phyloP scores from a whole-genome alignment of 1,284 basidiomycete genomes.

The Pseudozyma sp. region DNA sequence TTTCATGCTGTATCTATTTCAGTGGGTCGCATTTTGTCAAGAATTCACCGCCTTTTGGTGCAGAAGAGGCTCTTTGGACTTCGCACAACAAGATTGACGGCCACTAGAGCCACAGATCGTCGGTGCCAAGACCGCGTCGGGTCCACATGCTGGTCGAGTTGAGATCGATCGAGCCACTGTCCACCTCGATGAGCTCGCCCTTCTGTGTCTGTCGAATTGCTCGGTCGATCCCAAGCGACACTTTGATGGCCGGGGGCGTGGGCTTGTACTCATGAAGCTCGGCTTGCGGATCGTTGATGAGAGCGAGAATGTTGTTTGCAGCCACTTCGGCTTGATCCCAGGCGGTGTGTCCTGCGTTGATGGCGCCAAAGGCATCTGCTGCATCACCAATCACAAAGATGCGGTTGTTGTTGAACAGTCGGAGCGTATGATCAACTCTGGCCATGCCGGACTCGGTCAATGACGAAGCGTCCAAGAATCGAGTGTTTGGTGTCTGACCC shows the following conservation, averaged over 20 bases:
- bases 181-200: conserved; percentile 23
- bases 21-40: too few relatives aligned
- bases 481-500: conserved; percentile 45
- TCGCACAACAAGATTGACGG: too few relatives aligned
- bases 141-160: conserved; percentile 41
- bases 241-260: conserved; percentile 28
- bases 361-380: conserved; percentile 50
- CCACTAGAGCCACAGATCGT: conserved; percentile 17
- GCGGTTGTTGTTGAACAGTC: conserved; percentile 15
- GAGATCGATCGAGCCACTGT: conserved; percentile 19
- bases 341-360: conserved; percentile 54
- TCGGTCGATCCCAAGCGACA: conserved; percentile 27
- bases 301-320: conserved; percentile 29
- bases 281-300: conserved; percentile 8
- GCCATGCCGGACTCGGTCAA: conserved; percentile 32
- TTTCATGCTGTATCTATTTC: too few relatives aligned
- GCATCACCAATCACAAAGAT: conserved; percentile 52
- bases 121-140: conserved; percentile 23
- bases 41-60: too few relatives aligned
- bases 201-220: conserved; percentile 24
- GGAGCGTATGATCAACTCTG: conserved; percentile 28
- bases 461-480: conserved; percentile 3
- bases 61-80: too few relatives aligned
- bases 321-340: conserved; percentile 49
- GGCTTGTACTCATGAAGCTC: conserved; percentile 21